Evolutionary conservation across 108 stramenopile species (phyloP), one percentile per base, ranked within the genome.

Genomic region (Stephanodiscus minutulus): DNA sequence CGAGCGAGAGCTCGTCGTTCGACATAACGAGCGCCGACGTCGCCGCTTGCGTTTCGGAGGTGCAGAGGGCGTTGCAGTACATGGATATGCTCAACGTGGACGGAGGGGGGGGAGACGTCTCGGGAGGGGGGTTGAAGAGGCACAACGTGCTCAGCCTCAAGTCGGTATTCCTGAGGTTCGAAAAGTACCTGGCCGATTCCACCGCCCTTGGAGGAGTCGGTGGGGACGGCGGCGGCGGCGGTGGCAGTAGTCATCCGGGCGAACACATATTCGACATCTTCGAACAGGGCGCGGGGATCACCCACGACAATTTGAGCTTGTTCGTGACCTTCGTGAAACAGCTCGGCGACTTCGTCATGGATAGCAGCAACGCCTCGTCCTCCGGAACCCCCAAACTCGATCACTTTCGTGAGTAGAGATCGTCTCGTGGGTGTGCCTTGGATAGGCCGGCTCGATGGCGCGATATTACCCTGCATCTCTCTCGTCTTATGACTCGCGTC

Each of bases 1-100:
- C 97, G 6, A 85, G 88, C 53, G 97, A 98, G 10, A 86, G 93
- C 10, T 91, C 97, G 20, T 96, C 94, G 25, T 98, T 98, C 82
- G 94, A 96, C 66, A 63, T 99, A 20, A 82, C 85, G 11, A 87
- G 87, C 43, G 70, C 70, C 15, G 94, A 98, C 70, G 73, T 98
- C 27, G 96, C 91, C 0, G 89, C 88, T 12, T 94, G 93, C 55
- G 78, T 95, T 5, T 56, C 62, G 11, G 94, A 92, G 68, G 79
- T 92, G 37, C 69, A 82, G 21, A 62, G 84, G 18, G 88, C 83
- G n/a, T 31, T 86, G 52, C 74, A 73, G 29, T 89, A 82, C 49
- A 61, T 82, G 66, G 78, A 54, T 18, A 74, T 48, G 17, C 52
- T 64, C 10, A 46, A 85, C 15, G 73, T 75, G n/a, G 39, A 35